Conservation (phyloP, 495 filamentous ascomycete genomes). For the Talaromyces borbonicus region DNA sequence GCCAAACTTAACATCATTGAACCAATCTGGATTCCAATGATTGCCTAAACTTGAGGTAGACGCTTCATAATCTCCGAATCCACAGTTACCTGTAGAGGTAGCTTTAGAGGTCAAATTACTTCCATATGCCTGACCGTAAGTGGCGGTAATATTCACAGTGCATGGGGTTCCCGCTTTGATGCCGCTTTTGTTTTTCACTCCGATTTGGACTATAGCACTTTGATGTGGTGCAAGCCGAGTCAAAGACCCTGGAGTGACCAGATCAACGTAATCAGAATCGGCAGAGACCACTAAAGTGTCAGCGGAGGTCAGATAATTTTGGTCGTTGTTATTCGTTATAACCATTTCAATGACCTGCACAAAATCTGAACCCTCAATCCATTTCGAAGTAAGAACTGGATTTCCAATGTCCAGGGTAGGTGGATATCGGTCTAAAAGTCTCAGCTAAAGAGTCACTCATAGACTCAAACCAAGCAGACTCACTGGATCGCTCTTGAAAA, state of each 20-base stretch:
- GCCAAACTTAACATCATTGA: conserved; percentile 41
- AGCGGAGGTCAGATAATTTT: neutral
- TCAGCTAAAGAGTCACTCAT: too few species aligned
- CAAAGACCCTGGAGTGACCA: conserved; percentile 26
- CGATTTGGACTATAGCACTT: conserved; percentile 37
- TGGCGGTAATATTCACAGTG: conserved; percentile 16
- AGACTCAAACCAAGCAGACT: too few species aligned
- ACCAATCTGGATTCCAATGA: conserved; percentile 45
- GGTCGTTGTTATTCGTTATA: conserved; percentile 33
- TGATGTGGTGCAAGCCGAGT: conserved; percentile 44
- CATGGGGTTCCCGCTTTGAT: conserved; percentile 10
- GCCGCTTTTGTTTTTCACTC: conserved; percentile 23
- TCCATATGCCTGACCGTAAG: neutral
- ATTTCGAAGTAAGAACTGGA: conserved; percentile 18
- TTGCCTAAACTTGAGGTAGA: conserved; percentile 17
- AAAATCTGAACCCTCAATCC: conserved; percentile 25
- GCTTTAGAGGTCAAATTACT: neutral
- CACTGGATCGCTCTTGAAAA: too few species aligned
- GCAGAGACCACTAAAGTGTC: neutral
- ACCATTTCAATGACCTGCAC: conserved; percentile 39
- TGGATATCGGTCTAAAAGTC: neutral
- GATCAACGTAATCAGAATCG: conserved; percentile 17
- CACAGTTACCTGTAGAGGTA: neutral
- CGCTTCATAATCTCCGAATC: neutral
- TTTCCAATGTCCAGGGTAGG: neutral